Evolutionary conservation across 495 filamentous ascomycete species (phyloP).

Genomic region (Aspergillus diversus): DNA sequence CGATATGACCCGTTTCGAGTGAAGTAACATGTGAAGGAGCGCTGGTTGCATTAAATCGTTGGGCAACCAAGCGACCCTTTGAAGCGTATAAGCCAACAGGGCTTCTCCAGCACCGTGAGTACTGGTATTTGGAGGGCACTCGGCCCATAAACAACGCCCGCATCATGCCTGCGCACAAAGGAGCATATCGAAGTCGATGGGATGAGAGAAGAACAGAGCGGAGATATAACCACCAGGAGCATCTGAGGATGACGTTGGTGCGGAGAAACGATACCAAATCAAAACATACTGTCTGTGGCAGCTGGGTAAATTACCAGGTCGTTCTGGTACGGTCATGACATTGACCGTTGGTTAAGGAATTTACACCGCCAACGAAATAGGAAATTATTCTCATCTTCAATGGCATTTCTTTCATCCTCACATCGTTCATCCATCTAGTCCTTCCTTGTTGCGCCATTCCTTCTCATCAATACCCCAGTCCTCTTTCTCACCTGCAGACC

Average conservation of each 20-base stretch:
- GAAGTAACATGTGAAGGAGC: conserved; percentile 26
- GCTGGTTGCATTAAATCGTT: conserved; percentile 22
- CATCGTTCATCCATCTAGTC: not conserved
- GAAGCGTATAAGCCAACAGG: conserved; percentile 3
- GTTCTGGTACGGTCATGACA: conserved; percentile 15
- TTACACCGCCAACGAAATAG: conserved; percentile 17
- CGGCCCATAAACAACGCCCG: conserved; percentile 17
- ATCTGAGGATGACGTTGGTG: conserved; percentile 25
- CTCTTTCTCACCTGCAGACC: not conserved
- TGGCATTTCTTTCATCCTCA: not conserved
- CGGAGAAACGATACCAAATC: conserved; percentile 1
- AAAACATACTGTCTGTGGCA: not conserved
- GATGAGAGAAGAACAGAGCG: conserved; percentile 3
- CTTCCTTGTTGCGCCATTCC: too few species aligned
- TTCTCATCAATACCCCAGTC: not conserved
- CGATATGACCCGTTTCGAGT: conserved; percentile 70
- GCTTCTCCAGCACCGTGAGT: conserved; percentile 5
- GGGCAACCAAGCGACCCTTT: conserved; percentile 5
- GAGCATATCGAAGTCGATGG: conserved; percentile 19
- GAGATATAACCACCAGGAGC: conserved; percentile 1
- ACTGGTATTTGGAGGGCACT: conserved; percentile 9
- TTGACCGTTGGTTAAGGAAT: conserved; percentile 5
- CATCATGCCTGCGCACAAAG: conserved; percentile 23
- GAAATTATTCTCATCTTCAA: conserved; percentile 10
- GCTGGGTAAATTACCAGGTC: conserved; percentile 8